These are phyloP conservation scores for Blastobotrys niveus DNA, from an alignment of 1,139 yeast genomes.

Conservation along the genomic window DNA sequence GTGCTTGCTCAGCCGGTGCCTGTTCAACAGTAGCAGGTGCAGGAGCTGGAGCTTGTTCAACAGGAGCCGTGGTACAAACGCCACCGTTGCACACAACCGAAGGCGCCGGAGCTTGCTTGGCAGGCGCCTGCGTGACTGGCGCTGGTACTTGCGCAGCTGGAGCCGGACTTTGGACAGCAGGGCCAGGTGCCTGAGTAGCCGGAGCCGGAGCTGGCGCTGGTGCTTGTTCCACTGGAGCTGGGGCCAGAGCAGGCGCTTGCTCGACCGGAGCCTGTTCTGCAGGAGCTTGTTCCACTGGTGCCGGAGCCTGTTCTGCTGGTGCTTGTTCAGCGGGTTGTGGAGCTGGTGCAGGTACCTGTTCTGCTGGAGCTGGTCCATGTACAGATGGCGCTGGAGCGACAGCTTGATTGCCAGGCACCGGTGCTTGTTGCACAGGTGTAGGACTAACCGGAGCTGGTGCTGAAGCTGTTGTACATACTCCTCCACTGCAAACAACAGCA, in stretches of 20 bases:
- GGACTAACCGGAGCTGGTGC: not conserved
- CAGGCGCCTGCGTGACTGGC: not conserved
- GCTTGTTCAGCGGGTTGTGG: not conserved
- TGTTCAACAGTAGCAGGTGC: too few species aligned
- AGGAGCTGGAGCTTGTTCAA: not conserved
- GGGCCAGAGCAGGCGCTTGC: not conserved
- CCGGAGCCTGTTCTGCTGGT: not conserved
- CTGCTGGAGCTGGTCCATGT: not conserved
- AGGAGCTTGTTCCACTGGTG: not conserved
- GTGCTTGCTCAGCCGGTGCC: too few species aligned
- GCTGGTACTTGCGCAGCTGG: not conserved
- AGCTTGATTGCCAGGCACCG: too few species aligned
- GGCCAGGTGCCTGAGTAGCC: not conserved
- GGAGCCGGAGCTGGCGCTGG: not conserved
- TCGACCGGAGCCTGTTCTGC: not conserved
- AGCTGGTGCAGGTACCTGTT: not conserved
- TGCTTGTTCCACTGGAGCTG: not conserved
- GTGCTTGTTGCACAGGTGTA: too few species aligned
- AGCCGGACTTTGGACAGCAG: not conserved
- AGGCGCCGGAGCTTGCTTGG: not conserved
- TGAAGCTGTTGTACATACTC: not conserved
- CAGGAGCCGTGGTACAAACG: not conserved
- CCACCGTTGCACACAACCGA: not conserved
- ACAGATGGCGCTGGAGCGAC: not conserved
- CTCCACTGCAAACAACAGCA: not conserved